Base-by-base conservation (phyloP, 2,329 filamentous ascomycete genomes). In the Mycogone perniciosa region DNA sequence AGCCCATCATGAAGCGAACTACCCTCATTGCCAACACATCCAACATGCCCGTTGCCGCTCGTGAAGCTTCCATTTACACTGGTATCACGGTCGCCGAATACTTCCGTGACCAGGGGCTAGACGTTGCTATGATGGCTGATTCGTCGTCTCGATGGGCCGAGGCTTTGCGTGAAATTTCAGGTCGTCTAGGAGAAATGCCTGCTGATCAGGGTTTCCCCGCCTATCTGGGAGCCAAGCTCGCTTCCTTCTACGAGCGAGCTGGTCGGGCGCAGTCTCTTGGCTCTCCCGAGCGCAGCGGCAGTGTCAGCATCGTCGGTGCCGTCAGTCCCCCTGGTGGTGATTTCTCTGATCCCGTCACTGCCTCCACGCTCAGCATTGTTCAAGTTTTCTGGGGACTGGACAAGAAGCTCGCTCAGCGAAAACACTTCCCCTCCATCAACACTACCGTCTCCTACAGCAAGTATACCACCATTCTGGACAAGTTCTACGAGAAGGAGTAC, bases 361-460 rank as follows among this genome's bases (percentile, higher is more conserved):
- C 82, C 54, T 87, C 88, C 59, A 99, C 93, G 20, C 84, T 99
- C 44, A 83, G 88, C 81, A 99, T 99, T 66, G 93, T 99, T 64
- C 93, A 99, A 71, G 93, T 99, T 61, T 99, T 99, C 77, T 99
- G 93, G 93, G 93, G 93, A 80, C 81, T 97, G 46, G 93, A 99
- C 79, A 97, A 99, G 86, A 97, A 97, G 79, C 85, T 99, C 54
- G 93, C 93, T 26, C 93, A 97, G 75, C 86, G 93, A 64, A 99
- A 99, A 76, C 93, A 99, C 73, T 99, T 99, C 80, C 93, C 93
- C 5, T 96, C 91, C 31, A 91, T 99, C 77, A 99, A 99, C 78
- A 97, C 93, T 7, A 83, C 84, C 20, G 76, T 89, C 59, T 96
- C 89, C 59, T 99, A 99, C 82, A 92, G 85, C 80, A 99, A 99